Evolutionary conservation across 257 asterid species (phyloP), one percentile per base, ranked within the genome.

Genomic region (Anisodus tanguticus): DNA sequence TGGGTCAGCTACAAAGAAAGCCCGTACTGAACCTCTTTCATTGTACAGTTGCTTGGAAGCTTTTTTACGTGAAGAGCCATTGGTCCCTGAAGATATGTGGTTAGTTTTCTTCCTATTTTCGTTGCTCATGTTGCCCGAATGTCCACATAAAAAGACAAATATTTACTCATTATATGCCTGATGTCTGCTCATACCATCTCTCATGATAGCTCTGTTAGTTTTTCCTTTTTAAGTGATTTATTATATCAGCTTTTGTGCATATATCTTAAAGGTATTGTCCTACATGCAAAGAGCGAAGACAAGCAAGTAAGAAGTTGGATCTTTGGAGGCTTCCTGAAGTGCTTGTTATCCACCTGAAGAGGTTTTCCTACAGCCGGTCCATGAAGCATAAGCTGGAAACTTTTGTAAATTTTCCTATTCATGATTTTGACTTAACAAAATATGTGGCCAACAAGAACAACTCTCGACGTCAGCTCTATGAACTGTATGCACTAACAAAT

Each of bases 11-110:
- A 91, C 90, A 90, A 97, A 97, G 93, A 97, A 91, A 91, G 93
- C 98, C 88, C 99, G 99, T 72, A 90, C 87, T 76, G 99, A 97
- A 86, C 99, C 99, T 86, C 97, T 95, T 83, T 95, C 99, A 5
- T 83, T 97, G 87, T 97, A 97, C 88, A 93, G 98, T 89, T 97
- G 99, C 94, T 87, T 97, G 91, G 99, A 97, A 90, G 96, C 98
- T 82, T 97, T 97, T 91, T 89, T 94, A 53, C 97, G 98, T 19
- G 99, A 97, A 89, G 99, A 97, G 90, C 99, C 99, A 5, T 89
- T 97, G 88, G 99, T 97, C 85, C 99, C 99, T 31, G 99, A 97
- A 88, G 99, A 97, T 87, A 97, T 97, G 99, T 97, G 99, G 99
- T 97, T 85, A 82, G 91, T 78, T 85, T 31, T 60, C 58, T 64